These are phyloP conservation scores for Psilocybe sp. DNA, from an alignment of 768 basidiomycete species.

Conservation along the genomic window DNA sequence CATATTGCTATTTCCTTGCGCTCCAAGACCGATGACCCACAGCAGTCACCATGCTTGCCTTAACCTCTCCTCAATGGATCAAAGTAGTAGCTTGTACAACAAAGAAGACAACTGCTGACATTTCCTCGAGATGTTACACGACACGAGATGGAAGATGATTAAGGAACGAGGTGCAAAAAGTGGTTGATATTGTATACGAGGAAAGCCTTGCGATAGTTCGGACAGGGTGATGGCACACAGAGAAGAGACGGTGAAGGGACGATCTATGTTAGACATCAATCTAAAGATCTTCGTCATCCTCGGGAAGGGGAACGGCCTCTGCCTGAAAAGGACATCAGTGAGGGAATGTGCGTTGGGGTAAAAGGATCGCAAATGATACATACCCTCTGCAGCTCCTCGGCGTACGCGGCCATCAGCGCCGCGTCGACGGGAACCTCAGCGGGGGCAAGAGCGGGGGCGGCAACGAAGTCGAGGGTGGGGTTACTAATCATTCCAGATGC, in stretches of 20 bases:
- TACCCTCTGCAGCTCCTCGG: slow-evolving; percentile 70
- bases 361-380: slow-evolving; percentile 12
- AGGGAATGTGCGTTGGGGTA: slow-evolving; percentile 4
- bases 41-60: too few relatives aligned
- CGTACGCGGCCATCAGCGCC: slow-evolving; percentile 75
- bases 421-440: slow-evolving; percentile 88
- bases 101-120: slow-evolving; percentile 1
- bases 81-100: slow-evolving; percentile 8
- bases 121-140: slow-evolving; percentile 8
- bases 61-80: slow-evolving; percentile 5
- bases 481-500: slow-evolving; percentile 49
- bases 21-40: too few relatives aligned
- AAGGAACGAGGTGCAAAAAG: slow-evolving; percentile 11
- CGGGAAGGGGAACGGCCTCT: slow-evolving; percentile 90
- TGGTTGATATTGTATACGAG: slow-evolving; percentile 24
- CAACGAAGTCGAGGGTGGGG: slow-evolving; percentile 87
- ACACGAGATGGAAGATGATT: slow-evolving; percentile 11
- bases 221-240: slow-evolving; percentile 17
- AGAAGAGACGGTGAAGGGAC: slow-evolving; percentile 14
- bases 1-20: too few relatives aligned
- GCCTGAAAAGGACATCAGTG: slow-evolving; percentile 47
- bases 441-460: slow-evolving; percentile 92
- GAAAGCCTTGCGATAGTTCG: slow-evolving; percentile 21
- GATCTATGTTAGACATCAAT: slow-evolving; percentile 18
- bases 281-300: slow-evolving; percentile 91